Base-by-base conservation (phyloP, 148 eudicot species). In the Suaeda aralocaspica region DNA sequence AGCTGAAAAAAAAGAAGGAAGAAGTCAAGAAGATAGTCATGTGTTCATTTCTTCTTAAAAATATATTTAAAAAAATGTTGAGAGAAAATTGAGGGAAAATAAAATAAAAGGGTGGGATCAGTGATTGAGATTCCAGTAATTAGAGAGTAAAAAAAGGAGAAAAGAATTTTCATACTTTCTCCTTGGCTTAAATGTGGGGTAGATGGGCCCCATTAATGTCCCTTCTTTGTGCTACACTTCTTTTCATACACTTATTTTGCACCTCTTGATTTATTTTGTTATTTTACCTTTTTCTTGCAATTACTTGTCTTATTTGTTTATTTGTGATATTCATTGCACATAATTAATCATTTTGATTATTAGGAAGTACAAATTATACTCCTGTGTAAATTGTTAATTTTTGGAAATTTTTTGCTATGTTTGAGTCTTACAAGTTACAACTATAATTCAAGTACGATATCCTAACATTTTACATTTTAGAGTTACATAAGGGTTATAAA, bases 161-260 rank as follows among this genome's bases (percentile, higher is more conserved):
- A 46, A 31, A 22, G 57, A 25, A 30, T 46, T n/a, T 36, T 14
- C 41, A 21, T 0, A 25, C 46, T 24, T 22, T 12, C 28, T 8
- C 33, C 42, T 9, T 36, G 48, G 11, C 6, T 19, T 4, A 45
- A n/a, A 21, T 34, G 74, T 70, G 74, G 74, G 74, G 61, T 28
- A 28, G 1, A 48, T 49, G 50, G 79, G 50, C 0, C 72, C 76
- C 62, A 66, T 2, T 21, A 49, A 0, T 77, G 80, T 67, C 57
- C 55, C 80, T 71, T 66, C 18, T 72, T 72, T 33, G 68, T 9
- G 48, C 68, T 71, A 67, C 80, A 72, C 72, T n/a, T 71, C 65
- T 71, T 76, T 65, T 65, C 61, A 76, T 28, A 34, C 52, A 76
- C 71, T 57, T 22, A 49, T 5, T 59, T 13, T 63, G 41, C 67